Base-by-base conservation (phyloP, 768 basidiomycete species). In the Xerocomellus chrysenteron region DNA sequence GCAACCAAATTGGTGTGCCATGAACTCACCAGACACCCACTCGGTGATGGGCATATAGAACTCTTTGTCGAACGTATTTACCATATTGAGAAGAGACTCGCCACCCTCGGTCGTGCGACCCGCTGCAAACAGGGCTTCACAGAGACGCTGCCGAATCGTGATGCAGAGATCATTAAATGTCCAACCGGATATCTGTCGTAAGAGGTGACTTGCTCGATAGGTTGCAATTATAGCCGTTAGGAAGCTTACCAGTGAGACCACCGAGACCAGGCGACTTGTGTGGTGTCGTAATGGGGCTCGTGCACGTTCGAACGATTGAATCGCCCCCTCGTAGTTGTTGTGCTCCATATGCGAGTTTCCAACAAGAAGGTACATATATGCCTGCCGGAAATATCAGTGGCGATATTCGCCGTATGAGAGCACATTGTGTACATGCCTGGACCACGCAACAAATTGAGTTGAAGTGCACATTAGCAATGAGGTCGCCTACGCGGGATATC, bases 161-260 rank as follows among this genome's bases (percentile, higher is more conserved):
- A 35, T 16, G 0, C 7, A 11, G 5, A 59, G 19, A 30, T 26
- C 9, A 9, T 61, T 43, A n/a, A 59, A 61, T 1, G 40, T 37
- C 60, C 57, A 59, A 3, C 60, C 60, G 2, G 24, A 50, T 46
- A 61, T 55, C 60, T 61, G 16, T n/a, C n/a, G n/a, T n/a, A n/a
- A n/a, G n/a, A n/a, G n/a, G n/a, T n/a, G n/a, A n/a, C n/a, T n/a
- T n/a, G n/a, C n/a, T n/a, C 28, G 6, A 30, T 30, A 30, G 28
- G 28, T 30, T 30, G 7, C 10, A 32, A 17, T 6, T 8, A 39
- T 39, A 39, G 9, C 35, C 13, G 35, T 13, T 8, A n/a, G 17
- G 17, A 39, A n/a, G 17, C 37, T 39, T 39, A 39, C 17, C 16
- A 39, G 7, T n/a, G 37, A 39, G 17, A 17, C 8, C 8, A n/a